Evolutionary conservation across 441 rosid genomes (phyloP).

Genomic region (Manihot esculenta): DNA sequence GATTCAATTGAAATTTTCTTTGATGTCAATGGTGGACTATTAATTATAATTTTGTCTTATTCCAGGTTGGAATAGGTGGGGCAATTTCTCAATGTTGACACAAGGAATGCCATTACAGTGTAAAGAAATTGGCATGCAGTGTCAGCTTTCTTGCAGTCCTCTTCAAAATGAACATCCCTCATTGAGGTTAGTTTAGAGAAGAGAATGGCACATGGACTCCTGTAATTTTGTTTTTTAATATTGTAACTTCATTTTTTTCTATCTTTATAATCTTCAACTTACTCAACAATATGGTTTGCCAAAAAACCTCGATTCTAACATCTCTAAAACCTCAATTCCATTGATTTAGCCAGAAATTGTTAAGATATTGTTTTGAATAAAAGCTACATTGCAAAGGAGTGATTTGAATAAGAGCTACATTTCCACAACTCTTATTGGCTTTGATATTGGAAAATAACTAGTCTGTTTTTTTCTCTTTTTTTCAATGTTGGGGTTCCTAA

Average conservation of each 20-base stretch:
- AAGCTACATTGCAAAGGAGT: background rate
- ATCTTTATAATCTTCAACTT: background rate
- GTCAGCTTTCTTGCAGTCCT: conserved; percentile 29
- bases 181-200: conserved; percentile 31
- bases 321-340: background rate
- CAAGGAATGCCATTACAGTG: conserved; percentile 25
- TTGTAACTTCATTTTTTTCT: background rate
- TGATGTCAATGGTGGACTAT: background rate
- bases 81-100: conserved; percentile 27
- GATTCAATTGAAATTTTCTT: background rate
- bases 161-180: conserved; percentile 25
- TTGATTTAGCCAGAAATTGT: background rate
- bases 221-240: conserved; percentile 1
- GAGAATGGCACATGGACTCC: background rate
- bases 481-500: background rate
- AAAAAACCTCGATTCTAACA: background rate
- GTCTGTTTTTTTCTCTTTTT: background rate
- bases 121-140: conserved; percentile 27
- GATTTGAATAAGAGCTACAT: conserved; percentile 1
- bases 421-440: background rate
- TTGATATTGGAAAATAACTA: conserved; percentile 1
- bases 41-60: conserved; percentile 14
- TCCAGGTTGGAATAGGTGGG: conserved; percentile 34
- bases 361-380: conserved; percentile 4
- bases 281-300: background rate